Evolutionary conservation across 768 basidiomycete genomes (phyloP), one percentile per base, ranked within the genome.

Genomic region (Pleurotus citrinopileatus): DNA sequence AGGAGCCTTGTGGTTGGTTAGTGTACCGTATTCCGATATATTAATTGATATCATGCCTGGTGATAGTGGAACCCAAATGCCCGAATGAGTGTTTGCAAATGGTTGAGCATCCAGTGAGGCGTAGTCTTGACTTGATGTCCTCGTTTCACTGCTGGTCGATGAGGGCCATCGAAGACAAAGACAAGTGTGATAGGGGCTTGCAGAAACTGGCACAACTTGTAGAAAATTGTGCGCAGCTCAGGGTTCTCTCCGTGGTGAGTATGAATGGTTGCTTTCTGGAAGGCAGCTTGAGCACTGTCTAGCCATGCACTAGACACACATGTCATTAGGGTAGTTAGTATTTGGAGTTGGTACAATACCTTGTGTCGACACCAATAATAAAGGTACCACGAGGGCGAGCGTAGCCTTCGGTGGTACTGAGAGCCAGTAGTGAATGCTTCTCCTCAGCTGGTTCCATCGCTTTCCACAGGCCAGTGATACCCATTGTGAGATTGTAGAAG

Each of bases 161-260:
- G 46, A 0, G 70, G 68, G 0, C 81, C 80, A 63, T 83, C 75
- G 56, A 82, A 81, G 0, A 82, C 75, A 60, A 82, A 79, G 1
- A 81, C 63, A 5, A 70, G 69, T 1, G 70, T 61, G 32, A 78
- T 58, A 1, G 74, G 70, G 3, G 69, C 60, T 5, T 68, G 54
- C 1, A 76, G 60, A 6, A 82, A 61, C 1, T 65, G 56, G 1
- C 68, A 62, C 12, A 78, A 68, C 19, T 73, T 72, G 66, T 67
- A 73, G 61, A 80, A 81, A 1, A 83, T 66, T 0, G 68, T 67
- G 0, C 67, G 59, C 4, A 81, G 66, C 58, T 77, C 74, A 0
- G 78, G 75, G 56, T 78, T 77, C 44, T 69, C 65, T 0, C 78
- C 78, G 5, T 45, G 27, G 22, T 65, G 61, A 4, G 63, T 5